Conservation (phyloP, 805 yeast species). For the Millerozyma miso region DNA sequence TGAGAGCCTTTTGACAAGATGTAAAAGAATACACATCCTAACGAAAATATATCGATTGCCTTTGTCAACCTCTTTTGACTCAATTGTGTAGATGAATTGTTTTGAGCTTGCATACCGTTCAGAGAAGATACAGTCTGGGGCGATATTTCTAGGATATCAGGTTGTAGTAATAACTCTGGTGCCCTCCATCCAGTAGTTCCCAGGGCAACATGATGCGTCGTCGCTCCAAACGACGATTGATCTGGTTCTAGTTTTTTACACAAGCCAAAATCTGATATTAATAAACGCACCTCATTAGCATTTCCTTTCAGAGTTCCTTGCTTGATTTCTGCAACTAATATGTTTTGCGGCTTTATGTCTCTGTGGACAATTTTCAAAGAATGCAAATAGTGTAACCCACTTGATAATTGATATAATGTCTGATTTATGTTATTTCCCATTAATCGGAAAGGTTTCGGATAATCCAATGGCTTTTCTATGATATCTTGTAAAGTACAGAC, state of each 20-base stretch:
- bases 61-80: constrained; percentile 62
- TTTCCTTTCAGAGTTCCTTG: constrained; percentile 19
- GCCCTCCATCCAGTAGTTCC: constrained; percentile 99
- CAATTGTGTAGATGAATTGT: constrained; percentile 4
- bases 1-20: constrained; percentile 79
- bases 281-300: constrained; percentile 44
- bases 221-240: constrained; percentile 90
- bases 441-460: constrained; percentile 31
- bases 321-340: constrained; percentile 72
- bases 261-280: constrained; percentile 93
- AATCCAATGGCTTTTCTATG: constrained; percentile 49
- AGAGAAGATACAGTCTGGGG: constrained; percentile 33
- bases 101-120: constrained; percentile 12
- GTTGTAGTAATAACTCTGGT: constrained; percentile 66
- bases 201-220: constrained; percentile 81
- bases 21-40: constrained; percentile 92
- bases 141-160: constrained; percentile 34
- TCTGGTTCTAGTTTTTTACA: constrained; percentile 90
- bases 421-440: constrained; percentile 34
- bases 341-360: constrained; percentile 92
- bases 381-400: constrained; percentile 84
- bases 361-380: constrained; percentile 89
- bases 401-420: constrained; percentile 69
- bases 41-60: constrained; percentile 88
- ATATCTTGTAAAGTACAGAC: constrained; percentile 85